phyloP scores from a whole-genome alignment of 495 filamentous ascomycete genomes.

The Penicillium crystallinum region DNA sequence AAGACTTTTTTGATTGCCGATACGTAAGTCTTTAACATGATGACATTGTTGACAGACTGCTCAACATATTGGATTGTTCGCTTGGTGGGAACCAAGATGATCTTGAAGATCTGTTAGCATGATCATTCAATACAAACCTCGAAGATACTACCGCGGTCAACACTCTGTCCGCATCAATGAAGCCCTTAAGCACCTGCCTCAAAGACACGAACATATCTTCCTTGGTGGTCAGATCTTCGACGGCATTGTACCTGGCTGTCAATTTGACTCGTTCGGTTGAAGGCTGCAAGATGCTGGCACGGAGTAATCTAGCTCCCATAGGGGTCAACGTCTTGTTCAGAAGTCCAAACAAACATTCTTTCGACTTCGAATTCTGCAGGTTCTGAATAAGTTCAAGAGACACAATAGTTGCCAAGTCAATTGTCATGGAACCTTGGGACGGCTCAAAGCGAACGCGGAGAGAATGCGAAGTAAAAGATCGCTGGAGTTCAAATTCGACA shows the following conservation, averaged over 20 bases:
- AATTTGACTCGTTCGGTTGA: slow-evolving; percentile 63
- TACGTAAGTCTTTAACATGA: slow-evolving; percentile 80
- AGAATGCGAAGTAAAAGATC: slow-evolving; percentile 67
- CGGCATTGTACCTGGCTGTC: slow-evolving; percentile 67
- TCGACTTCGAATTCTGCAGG: slow-evolving; percentile 66
- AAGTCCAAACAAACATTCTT: slow-evolving; percentile 73
- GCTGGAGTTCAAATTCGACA: slow-evolving; percentile 60
- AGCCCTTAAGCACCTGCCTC: slow-evolving; percentile 66
- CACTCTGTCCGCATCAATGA: slow-evolving; percentile 49
- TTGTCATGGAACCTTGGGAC: slow-evolving; percentile 92
- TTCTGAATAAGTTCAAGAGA: slow-evolving; percentile 91
- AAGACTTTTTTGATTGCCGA: slow-evolving; percentile 61
- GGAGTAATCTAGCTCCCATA: slow-evolving; percentile 77
- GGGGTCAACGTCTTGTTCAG: slow-evolving; percentile 81
- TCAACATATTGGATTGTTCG: slow-evolving; percentile 62
- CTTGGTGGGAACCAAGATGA: slow-evolving; percentile 63
- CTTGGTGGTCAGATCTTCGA: slow-evolving; percentile 77
- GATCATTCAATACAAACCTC: not conserved
- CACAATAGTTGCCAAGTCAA: slow-evolving; percentile 78
- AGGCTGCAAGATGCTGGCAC: slow-evolving; percentile 85
- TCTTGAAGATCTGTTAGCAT: slow-evolving; percentile 39
- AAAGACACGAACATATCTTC: slow-evolving; percentile 84
- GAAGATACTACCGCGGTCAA: slow-evolving; percentile 25
- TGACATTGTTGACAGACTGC: slow-evolving; percentile 78
- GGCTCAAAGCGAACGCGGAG: slow-evolving; percentile 81